Evolutionary conservation across 441 rosid genomes (phyloP).

Genomic region (Syzygium syzygioides): DNA sequence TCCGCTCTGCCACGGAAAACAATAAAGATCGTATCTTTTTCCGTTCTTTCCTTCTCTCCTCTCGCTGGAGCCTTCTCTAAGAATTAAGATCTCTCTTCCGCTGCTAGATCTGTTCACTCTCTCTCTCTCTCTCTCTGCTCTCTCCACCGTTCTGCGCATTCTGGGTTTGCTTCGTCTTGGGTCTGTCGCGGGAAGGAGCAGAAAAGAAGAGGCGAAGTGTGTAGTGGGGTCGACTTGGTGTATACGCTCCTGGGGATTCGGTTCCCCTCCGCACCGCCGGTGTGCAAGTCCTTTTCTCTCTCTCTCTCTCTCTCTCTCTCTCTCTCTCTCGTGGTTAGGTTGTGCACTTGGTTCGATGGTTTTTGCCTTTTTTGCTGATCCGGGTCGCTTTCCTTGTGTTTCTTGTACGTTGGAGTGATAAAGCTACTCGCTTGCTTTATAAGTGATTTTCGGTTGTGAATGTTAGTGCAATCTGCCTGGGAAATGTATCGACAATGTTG

Average conservation of each 20-base stretch:
- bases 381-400: neutral
- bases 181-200: neutral
- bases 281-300: slow-evolving; percentile 12
- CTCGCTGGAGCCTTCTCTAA: neutral
- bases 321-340: neutral
- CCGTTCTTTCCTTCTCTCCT: neutral
- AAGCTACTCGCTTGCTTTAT: neutral
- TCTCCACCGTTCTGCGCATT: neutral
- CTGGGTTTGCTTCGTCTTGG: neutral
- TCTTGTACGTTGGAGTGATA: neutral
- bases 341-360: neutral
- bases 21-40: neutral
- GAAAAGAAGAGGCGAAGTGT: neutral
- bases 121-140: neutral
- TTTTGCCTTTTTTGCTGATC: neutral
- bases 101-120: neutral
- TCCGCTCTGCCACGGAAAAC: neutral
- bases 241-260: slow-evolving; percentile 46
- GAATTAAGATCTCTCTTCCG: neutral
- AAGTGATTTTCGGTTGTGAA: neutral
- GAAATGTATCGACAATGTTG: neutral
- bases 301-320: slow-evolving; percentile 2
- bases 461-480: neutral
- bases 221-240: slow-evolving; percentile 28
- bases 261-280: slow-evolving; percentile 33